These are phyloP conservation scores for Jamesozyma jinghongensis DNA, from an alignment of 805 yeast species.

Conservation along the genomic window DNA sequence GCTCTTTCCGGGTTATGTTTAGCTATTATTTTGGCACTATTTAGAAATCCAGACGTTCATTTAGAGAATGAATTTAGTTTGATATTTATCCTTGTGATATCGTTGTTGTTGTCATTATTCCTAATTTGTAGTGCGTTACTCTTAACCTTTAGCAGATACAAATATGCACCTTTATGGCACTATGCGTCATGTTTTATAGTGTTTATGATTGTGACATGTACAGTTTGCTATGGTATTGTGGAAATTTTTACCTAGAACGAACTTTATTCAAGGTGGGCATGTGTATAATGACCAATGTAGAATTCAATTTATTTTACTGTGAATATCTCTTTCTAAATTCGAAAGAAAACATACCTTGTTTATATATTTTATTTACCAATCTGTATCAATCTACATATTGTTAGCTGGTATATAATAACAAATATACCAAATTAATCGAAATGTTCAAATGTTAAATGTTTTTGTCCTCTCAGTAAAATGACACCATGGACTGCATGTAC, in stretches of 20 bases:
- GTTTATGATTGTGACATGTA: constrained; percentile 20
- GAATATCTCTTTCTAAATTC: no score
- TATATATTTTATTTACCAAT: no score
- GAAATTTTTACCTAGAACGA: constrained; percentile 15
- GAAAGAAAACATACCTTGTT: no score
- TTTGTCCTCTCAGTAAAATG: constrained; percentile 1
- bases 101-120: constrained; percentile 19
- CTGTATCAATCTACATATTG: no score
- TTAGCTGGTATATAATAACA: no score
- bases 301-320: no score
- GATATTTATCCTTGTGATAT: constrained; percentile 13
- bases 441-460: no score
- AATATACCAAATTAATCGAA: neutral
- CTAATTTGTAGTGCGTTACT: constrained; percentile 18
- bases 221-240: constrained; percentile 27
- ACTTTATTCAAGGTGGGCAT: no score
- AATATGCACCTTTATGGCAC: constrained; percentile 29
- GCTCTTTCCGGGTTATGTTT: constrained; percentile 22
- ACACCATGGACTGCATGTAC: constrained; percentile 9
- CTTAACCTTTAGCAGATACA: constrained; percentile 24
- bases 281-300: no score
- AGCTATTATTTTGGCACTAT: constrained; percentile 21
- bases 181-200: constrained; percentile 20
- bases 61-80: constrained; percentile 16
- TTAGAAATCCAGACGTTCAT: constrained; percentile 14